Evolutionary conservation across 2,329 filamentous ascomycete genomes (phyloP), one percentile per base, ranked within the genome.

Genomic region (Phialophora expanda): DNA sequence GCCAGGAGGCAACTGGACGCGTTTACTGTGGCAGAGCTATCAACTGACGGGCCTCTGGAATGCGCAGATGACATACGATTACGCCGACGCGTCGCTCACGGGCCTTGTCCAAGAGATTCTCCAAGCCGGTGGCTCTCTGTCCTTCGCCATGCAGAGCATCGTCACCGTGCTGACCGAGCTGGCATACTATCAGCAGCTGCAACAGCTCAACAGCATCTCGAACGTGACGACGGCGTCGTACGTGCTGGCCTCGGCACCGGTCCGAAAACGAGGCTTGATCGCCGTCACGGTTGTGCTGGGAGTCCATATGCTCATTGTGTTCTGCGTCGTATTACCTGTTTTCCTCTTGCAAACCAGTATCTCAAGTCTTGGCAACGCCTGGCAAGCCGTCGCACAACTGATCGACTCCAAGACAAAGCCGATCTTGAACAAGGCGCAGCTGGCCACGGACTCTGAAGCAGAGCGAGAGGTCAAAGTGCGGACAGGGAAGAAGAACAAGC

Each of bases 21-120:
- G 56, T 14, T 14, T 59, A 28, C 8, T 59, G 38, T 59, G 56
- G 56, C 56, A 59, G 41, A 30, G n/a, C 12, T 59, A 46, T 32
- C n/a, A 22, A 26, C 17, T 28, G 34, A 3, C 34, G 22, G 44
- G 44, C 12, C 20, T 59, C 14, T 59, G 56, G 56, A 14, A 17
- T 14, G 8, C n/a, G 12, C 7, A 11, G n/a, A 46, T 59, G n/a
- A 26, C 56, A 12, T 59, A 59, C 34, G 26, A 30, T n/a, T 59
- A 24, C 34, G 56, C 56, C n/a, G 56, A 59, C 20, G 56, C 56
- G 20, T 59, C 56, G 3, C 26, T 59, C 2, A 46, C 26, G 12
- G 56, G 56, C 4, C 44, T 59, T n/a, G 56, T 59, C 9, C 56
- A 59, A 48, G 56, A 59, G 12, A 59, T 59, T 22, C 56, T 59